Evolutionary conservation across 441 rosid genomes (phyloP), one percentile per base, ranked within the genome.

Genomic region (Gossypium aridum): DNA sequence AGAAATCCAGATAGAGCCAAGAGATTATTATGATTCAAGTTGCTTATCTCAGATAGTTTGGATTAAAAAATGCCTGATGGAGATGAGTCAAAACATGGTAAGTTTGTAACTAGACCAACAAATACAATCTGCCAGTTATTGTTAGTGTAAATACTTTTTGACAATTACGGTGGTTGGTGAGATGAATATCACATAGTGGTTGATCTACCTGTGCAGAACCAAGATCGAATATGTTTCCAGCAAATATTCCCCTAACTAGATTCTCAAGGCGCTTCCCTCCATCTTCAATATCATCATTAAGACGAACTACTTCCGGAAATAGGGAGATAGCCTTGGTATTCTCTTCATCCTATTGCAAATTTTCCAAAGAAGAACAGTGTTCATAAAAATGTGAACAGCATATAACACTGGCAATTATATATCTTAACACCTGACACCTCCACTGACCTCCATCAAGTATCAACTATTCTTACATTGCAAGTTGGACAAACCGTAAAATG

Each of bases 141-240:
- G 39, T 31, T 3, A 73, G 59, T 47, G 2, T 63, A 70, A 53
- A 64, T 22, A 47, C 34, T 4, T 45, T 34, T 25, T 2, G 8
- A 68, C 12, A 72, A 59, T 19, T 47, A 72, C 54, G 26, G 3
- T 34, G 20, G 56, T 59, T 62, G 39, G 2, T 49, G 53, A 53
- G 25, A 47, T 39, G 25, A 22, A 7, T 63, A 19, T 31, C 63
- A 73, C 53, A 47, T 51, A 80, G 72, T 25, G 19, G 75, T 22
- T 71, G 51, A 73, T 76, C 12, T 81, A 89, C 94, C 90, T 88
- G 87, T 23, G 97, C 97, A 83, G 99, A 96, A 72, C 98, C 98
- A 34, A 96, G 96, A 80, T 96, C 99, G 78, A 96, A 91, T 78
- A 96, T 90, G 78, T 96, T 96, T 82, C 97, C 97, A 23, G 98